Evolutionary conservation across 192 early-diverging fungal genomes (phyloP), one percentile per base, ranked within the genome.

Genomic region (Pilobolus umbonatus): DNA sequence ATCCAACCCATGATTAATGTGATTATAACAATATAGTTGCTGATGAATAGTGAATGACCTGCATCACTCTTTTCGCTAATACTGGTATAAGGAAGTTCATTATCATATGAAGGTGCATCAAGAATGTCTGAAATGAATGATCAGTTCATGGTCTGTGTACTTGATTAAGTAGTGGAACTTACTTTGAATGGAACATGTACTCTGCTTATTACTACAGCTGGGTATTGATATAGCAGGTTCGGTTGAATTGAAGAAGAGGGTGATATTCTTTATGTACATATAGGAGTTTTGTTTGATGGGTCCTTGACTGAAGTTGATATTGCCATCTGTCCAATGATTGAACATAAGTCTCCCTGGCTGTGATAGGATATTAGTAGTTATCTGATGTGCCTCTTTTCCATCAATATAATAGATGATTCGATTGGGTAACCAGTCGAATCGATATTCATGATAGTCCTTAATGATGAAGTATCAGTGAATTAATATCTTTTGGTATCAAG

Each of bases 261-360:
- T 55, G 15, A 56, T 34, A 17, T 61, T 67, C 12, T 38, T 19
- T 5, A 68, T 48, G 12, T 44, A 15, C 4, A 68, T 17, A 2
- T 57, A 25, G 0, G 66, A 53, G 14, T 31, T 25, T 47, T 57
- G 17, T 4, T 8, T 9, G 3, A 62, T 57, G 4, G 62, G 68
- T 0, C 62, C 68, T 51, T 55, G 21, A 25, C 61, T 46, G 44
- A 59, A 70, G 17, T 51, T 52, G 15, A 34, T 22, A 34, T 70
- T 64, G 8, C 62, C 62, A 49, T 70, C 62, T 31, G 68, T 50
- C 68, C 68, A 70, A 44, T 64, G 58, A 38, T 62, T 70, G 31
- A 70, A 50, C 40, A 64, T 48, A n/a, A 70, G 15, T 10, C 57
- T 29, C 22, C 62, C 57, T 7, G 62, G 50, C 12, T 34, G 14